Conservation (phyloP, 2,329 filamentous ascomycete genomes). For the Aspergillus tanneri region DNA sequence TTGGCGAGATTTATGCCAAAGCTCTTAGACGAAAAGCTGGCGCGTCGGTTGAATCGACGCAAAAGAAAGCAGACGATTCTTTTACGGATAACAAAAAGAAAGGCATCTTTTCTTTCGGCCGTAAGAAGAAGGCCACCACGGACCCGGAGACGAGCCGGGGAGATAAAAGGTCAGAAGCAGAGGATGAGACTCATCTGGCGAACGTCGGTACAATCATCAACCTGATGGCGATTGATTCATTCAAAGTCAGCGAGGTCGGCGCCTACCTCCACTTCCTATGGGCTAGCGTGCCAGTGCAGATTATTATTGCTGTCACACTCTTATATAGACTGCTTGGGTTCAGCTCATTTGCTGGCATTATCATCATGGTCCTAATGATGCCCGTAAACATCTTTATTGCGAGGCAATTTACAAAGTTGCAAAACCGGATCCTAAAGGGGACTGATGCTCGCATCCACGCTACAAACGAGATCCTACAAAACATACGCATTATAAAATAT, state of each 20-base stretch:
- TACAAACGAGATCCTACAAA: conserved; percentile 94
- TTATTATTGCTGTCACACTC: conserved; percentile 74
- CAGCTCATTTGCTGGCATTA: conserved; percentile 89
- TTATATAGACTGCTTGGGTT: conserved; percentile 88
- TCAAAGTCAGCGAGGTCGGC: conserved; percentile 94
- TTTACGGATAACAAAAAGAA: conserved; percentile 43
- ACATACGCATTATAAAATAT: conserved; percentile 98
- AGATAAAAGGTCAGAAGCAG: conserved; percentile 27
- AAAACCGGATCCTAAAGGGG: conserved; percentile 86
- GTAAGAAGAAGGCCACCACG: conserved; percentile 49
- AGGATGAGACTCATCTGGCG: conserved; percentile 67
- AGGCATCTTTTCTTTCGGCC: conserved; percentile 55
- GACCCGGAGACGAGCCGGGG: conserved; percentile 21
- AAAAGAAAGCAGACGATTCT: conserved; percentile 58
- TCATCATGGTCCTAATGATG: conserved; percentile 83
- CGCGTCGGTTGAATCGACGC: conserved; percentile 69
- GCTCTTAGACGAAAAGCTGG: conserved; percentile 87
- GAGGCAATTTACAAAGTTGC: conserved; percentile 77
- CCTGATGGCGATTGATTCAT: conserved; percentile 98
- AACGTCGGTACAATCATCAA: conserved; percentile 99
- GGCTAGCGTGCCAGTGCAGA: conserved; percentile 84
- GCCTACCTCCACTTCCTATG: conserved; percentile 96
- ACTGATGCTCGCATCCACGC: conserved; percentile 95
- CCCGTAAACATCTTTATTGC: conserved; percentile 90
- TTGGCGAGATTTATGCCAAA: conserved; percentile 97